Evolutionary conservation across 768 basidiomycete genomes (phyloP).

Genomic region (Boletus rubroflammeus): DNA sequence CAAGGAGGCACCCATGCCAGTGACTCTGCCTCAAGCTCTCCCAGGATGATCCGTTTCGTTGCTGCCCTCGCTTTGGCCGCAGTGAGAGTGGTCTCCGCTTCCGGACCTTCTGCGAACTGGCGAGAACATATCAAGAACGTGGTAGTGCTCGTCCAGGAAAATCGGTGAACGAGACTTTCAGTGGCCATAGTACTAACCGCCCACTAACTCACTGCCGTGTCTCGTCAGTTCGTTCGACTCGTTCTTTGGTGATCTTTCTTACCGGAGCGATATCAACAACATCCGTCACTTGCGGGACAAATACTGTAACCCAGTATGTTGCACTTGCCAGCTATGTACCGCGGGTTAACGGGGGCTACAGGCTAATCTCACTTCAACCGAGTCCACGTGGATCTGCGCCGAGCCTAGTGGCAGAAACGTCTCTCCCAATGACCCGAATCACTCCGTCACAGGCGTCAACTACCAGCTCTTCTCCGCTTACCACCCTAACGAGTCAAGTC

Average conservation of each 20-base stretch:
- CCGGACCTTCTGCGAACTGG: constrained; percentile 13
- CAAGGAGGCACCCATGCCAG: neutral
- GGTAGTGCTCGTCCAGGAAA: constrained; percentile 27
- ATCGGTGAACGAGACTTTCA: constrained; percentile 13
- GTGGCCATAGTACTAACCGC: neutral
- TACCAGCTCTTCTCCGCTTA: constrained; percentile 21
- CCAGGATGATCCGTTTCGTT: constrained; percentile 10
- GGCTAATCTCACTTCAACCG: constrained; percentile 12
- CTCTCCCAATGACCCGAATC: constrained; percentile 26
- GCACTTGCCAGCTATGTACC: neutral
- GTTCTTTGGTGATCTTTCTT: constrained; percentile 28
- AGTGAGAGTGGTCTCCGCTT: neutral
- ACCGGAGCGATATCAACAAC: constrained; percentile 22
- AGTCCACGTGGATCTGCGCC: constrained; percentile 18
- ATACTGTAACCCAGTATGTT: constrained; percentile 25
- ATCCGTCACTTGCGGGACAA: constrained; percentile 15
- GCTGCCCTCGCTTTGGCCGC: constrained; percentile 7
- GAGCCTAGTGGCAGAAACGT: constrained; percentile 13
- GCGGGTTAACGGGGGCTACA: neutral
- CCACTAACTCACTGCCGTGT: neutral
- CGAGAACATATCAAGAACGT: constrained; percentile 24
- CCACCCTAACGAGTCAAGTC: constrained; percentile 19
- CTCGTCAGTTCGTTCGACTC: constrained; percentile 22
- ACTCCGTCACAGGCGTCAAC: constrained; percentile 22
- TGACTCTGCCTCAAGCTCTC: neutral